phyloP scores from a whole-genome alignment of 192 early-diverging fungal species.

The Podila minutissima region DNA sequence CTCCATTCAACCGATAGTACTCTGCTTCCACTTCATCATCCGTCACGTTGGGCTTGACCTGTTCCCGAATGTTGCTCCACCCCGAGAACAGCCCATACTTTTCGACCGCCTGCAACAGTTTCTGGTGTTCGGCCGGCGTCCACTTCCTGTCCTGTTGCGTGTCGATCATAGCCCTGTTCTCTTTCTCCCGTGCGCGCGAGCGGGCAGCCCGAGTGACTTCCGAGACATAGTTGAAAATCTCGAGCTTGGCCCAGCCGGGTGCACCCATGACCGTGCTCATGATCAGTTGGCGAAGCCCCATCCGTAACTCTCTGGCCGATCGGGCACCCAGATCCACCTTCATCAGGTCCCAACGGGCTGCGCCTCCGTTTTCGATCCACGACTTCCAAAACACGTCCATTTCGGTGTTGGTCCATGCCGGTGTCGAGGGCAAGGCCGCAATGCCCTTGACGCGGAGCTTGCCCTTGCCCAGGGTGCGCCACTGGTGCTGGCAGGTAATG shows the following conservation, averaged over 20 bases:
- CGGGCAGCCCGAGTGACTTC: background rate
- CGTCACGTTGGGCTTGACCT: slow-evolving; percentile 22
- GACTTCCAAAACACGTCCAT: slow-evolving; percentile 24
- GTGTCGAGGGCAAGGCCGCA: background rate
- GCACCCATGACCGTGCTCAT: slow-evolving; percentile 20
- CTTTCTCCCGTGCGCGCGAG: background rate
- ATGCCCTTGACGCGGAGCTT: slow-evolving; percentile 20
- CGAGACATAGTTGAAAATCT: slow-evolving; percentile 15
- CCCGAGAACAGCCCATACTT: slow-evolving; percentile 37
- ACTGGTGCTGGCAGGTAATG: slow-evolving; percentile 39
- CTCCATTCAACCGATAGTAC: slow-evolving; percentile 37
- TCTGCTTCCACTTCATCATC: slow-evolving; percentile 35
- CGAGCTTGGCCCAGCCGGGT: slow-evolving; percentile 38
- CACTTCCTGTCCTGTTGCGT: slow-evolving; percentile 8
- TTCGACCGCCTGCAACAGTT: slow-evolving; percentile 28
- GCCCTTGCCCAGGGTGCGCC: slow-evolving; percentile 26
- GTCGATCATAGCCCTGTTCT: background rate
- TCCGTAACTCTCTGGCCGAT: background rate
- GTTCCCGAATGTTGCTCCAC: slow-evolving; percentile 23
- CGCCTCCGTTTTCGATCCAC: slow-evolving; percentile 4
- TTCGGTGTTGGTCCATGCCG: slow-evolving; percentile 6
- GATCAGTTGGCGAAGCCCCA: slow-evolving; percentile 2
- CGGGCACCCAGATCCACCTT: background rate
- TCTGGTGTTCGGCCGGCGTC: slow-evolving; percentile 25
- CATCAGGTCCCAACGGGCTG: slow-evolving; percentile 9